phyloP scores from a whole-genome alignment of 345 rosid genomes.

The Salix exigua region DNA sequence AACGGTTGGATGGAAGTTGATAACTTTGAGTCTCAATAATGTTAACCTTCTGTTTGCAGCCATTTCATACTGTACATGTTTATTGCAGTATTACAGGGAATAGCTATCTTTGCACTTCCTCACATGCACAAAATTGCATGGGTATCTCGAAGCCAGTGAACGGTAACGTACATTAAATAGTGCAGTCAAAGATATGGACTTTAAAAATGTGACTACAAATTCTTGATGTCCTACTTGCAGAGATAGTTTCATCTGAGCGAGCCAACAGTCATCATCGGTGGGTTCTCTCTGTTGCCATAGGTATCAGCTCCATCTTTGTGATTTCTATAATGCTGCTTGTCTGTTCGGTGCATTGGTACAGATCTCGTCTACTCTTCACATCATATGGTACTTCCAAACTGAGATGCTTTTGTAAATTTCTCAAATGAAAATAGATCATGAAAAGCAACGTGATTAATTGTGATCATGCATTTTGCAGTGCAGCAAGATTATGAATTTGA shows the following conservation, averaged over 20 bases:
- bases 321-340: conserved; percentile 58
- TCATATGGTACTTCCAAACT: conserved; percentile 52
- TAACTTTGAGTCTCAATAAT: not conserved
- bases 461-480: conserved; percentile 40
- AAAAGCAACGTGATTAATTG: not conserved
- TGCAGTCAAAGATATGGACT: not conserved
- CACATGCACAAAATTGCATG: conserved; percentile 48
- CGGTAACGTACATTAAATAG: conserved; percentile 38
- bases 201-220: conserved; percentile 7
- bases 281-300: conserved; percentile 64
- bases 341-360: conserved; percentile 78
- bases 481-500: conserved; percentile 89
- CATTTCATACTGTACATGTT: conserved; percentile 3
- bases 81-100: conserved; percentile 63
- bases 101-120: conserved; percentile 57
- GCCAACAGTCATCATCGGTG: conserved; percentile 39
- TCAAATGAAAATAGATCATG: not conserved
- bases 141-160: conserved; percentile 46
- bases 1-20: not conserved
- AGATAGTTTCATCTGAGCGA: conserved; percentile 35
- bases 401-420: not conserved
- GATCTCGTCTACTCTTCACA: conserved; percentile 51
- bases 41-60: conserved; percentile 1
- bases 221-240: conserved; percentile 32
- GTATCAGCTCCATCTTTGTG: conserved; percentile 62